Evolutionary conservation across 495 filamentous ascomycete species (phyloP).

Genomic region (Hyaloscypha variabilis): DNA sequence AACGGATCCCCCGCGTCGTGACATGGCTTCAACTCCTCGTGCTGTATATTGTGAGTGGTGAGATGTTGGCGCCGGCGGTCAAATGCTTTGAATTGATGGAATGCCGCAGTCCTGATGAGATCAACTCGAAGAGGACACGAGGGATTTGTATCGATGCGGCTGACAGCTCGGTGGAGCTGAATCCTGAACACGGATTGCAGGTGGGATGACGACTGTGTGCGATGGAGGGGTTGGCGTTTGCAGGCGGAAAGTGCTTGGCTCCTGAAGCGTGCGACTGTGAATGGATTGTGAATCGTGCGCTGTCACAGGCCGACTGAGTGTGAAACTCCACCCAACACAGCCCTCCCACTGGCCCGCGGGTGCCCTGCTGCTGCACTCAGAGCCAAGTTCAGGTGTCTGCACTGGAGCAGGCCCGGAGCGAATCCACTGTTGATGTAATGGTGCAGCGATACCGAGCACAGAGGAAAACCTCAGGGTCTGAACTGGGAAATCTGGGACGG

Average conservation of each 20-base stretch:
- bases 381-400: slow-evolving; percentile 8
- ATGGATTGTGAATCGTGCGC: slow-evolving; percentile 18
- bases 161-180: slow-evolving; percentile 8
- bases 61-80: background rate
- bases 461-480: background rate
- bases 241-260: slow-evolving; percentile 8
- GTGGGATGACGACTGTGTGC: slow-evolving; percentile 19
- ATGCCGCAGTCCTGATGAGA: background rate
- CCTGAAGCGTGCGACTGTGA: background rate
- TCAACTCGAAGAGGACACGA: background rate
- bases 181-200: slow-evolving; percentile 9
- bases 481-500: slow-evolving; percentile 27
- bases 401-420: slow-evolving; percentile 10
- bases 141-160: slow-evolving; percentile 6
- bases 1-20: slow-evolving; percentile 19
- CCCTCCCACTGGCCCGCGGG: slow-evolving; percentile 13
- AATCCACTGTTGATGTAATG: slow-evolving; percentile 23
- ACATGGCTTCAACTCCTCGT: slow-evolving; percentile 22
- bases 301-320: slow-evolving; percentile 25
- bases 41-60: background rate
- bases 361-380: background rate
- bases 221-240: slow-evolving; percentile 23
- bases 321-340: slow-evolving; percentile 12
- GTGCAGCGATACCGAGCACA: slow-evolving; percentile 6
- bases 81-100: slow-evolving; percentile 6